Conservation (phyloP, 352 stramenopile species). For the Peronospora belbahrii region DNA sequence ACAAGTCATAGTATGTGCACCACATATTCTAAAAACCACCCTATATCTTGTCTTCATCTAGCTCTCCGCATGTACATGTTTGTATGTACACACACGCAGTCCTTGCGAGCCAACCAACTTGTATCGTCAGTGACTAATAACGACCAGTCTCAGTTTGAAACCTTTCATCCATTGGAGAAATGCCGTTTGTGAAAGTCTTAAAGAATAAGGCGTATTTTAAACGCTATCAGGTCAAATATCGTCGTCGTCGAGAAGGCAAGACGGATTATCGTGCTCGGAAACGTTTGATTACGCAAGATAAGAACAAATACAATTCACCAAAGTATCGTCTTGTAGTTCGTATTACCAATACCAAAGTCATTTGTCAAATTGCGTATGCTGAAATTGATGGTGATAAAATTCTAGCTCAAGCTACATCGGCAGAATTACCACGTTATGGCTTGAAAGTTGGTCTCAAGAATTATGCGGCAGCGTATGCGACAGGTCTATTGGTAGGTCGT, state of each 20-base stretch:
- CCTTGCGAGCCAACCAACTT: conserved; percentile 16
- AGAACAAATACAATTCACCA: conserved; percentile 99
- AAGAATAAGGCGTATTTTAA: conserved; percentile 99
- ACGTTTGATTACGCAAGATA: conserved; percentile 97
- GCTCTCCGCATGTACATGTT: conserved; percentile 4
- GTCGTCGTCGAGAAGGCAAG: conserved; percentile 96
- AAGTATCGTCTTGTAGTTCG: conserved; percentile 96
- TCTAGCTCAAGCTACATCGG: conserved; percentile 89
- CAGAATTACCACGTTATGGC: conserved; percentile 96
- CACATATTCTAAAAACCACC: neutral
- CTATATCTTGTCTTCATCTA: neutral
- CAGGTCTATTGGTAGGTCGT: conserved; percentile 90
- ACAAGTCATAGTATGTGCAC: conserved; percentile 12
- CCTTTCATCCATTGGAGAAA: conserved; percentile 60
- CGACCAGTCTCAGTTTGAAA: conserved; percentile 43
- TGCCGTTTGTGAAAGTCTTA: conserved; percentile 97
- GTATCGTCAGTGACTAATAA: no score
- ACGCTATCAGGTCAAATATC: conserved; percentile 98
- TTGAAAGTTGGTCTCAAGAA: conserved; percentile 97
- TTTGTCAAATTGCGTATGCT: conserved; percentile 98
- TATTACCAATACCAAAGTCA: conserved; percentile 95
- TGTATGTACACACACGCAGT: conserved; percentile 9
- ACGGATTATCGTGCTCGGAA: conserved; percentile 99
- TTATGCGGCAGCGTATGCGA: conserved; percentile 98
- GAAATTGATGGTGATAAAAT: conserved; percentile 98